phyloP scores from a whole-genome alignment of 2,329 filamentous ascomycete genomes.

The Nothophaeocryptopus gaeumannii region DNA sequence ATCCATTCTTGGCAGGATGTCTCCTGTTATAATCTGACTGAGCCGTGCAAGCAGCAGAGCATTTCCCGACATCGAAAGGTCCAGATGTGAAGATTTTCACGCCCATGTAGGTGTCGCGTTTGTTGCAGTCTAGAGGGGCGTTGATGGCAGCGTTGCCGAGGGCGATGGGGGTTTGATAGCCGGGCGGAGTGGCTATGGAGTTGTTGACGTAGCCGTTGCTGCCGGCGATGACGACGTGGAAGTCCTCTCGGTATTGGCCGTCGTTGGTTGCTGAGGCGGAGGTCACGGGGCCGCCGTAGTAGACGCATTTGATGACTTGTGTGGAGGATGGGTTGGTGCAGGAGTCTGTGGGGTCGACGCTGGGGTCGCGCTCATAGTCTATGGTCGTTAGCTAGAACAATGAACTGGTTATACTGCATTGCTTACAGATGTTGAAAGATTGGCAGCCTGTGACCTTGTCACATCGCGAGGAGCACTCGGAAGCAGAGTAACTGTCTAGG shows the following conservation, averaged over 20 bases:
- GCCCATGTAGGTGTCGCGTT: conserved; percentile 27
- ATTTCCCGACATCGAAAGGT: conserved; percentile 24
- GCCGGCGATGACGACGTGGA: conserved; percentile 28
- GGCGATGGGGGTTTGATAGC: conserved; percentile 21
- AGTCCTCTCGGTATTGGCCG: conserved; percentile 25
- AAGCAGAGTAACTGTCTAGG: conserved; percentile 28
- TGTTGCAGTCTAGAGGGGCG: conserved; percentile 33
- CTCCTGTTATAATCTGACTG: conserved; percentile 25
- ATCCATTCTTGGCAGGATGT: conserved; percentile 22
- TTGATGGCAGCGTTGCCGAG: conserved; percentile 32
- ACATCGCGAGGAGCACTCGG: conserved; percentile 32
- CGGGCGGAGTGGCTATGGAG: conserved; percentile 26
- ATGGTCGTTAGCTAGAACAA: conserved; percentile 16
- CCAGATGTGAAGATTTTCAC: conserved; percentile 23
- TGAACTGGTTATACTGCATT: neutral
- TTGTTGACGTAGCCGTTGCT: conserved; percentile 31
- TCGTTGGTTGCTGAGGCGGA: conserved; percentile 27
- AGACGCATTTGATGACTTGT: conserved; percentile 40
- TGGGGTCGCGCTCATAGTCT: conserved; percentile 33
- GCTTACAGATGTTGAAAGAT: conserved; percentile 32
- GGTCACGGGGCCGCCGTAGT: conserved; percentile 36
- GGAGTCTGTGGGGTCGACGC: conserved; percentile 27
- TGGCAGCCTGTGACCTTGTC: conserved; percentile 32
- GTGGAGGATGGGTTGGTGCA: conserved; percentile 37
- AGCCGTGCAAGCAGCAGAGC: conserved; percentile 27